Evolutionary conservation across 83 land plant species (phyloP).

Genomic region (Picea mariana): DNA sequence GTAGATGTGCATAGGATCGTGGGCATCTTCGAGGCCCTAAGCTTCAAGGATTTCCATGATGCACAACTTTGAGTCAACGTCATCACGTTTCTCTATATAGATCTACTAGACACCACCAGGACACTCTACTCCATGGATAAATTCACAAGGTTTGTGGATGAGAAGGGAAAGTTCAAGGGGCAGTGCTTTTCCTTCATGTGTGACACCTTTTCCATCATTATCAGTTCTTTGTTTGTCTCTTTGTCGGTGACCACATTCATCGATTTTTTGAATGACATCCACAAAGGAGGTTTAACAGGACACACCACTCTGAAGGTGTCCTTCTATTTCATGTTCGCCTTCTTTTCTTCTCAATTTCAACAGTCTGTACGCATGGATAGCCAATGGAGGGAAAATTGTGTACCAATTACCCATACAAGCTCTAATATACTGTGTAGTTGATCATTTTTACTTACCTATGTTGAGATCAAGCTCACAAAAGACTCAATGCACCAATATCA

Average conservation of each 20-base stretch:
- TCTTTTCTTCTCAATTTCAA: constrained; percentile 26
- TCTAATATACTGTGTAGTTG: too few relatives aligned
- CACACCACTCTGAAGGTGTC: constrained; percentile 72
- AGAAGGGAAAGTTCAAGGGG: constrained; percentile 65
- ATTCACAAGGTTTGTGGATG: constrained; percentile 65
- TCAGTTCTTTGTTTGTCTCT: constrained; percentile 67
- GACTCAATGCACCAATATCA: too few relatives aligned
- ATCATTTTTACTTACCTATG: too few relatives aligned
- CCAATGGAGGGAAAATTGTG: too few relatives aligned
- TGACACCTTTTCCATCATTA: constrained; percentile 64
- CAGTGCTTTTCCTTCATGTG: constrained; percentile 84
- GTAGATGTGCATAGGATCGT: constrained; percentile 63
- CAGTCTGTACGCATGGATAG: too few relatives aligned
- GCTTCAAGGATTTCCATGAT: constrained; percentile 49
- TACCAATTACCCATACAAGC: too few relatives aligned
- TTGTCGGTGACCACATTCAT: constrained; percentile 71
- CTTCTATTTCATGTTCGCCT: constrained; percentile 59
- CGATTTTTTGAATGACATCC: constrained; percentile 79
- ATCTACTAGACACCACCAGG: constrained; percentile 81
- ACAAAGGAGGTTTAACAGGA: constrained; percentile 90
- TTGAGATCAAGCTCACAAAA: too few relatives aligned
- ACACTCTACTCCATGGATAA: constrained; percentile 80
- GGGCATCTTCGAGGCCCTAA: constrained; percentile 54
- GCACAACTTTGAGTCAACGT: constrained; percentile 60
- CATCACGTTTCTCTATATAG: constrained; percentile 72